Percentiles rank a stretch among this genome's conserved stretches.
Evolutionary conservation across 306 rosid genomes (phyloP).

Genomic region (Pterocarpus macrocarpus): DNA sequence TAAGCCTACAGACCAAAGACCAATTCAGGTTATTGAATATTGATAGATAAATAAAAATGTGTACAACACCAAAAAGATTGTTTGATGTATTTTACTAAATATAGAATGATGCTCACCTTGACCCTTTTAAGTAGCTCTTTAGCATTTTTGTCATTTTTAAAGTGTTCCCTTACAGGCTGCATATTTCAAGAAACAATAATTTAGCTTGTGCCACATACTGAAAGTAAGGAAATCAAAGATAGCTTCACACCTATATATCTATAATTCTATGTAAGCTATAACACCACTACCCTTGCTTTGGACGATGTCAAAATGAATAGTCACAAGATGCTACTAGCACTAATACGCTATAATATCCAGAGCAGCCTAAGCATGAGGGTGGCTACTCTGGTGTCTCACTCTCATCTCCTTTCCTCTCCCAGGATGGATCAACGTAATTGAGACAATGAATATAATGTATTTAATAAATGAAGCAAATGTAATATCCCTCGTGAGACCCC

Average conservation of each 20-base stretch:
- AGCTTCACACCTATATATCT: not conserved
- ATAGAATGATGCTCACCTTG: slow-evolving; percentile 61
- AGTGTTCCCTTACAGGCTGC: slow-evolving; percentile 88
- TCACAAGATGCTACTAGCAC: not conserved
- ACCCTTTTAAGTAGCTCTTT: slow-evolving; percentile 75
- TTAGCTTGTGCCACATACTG: slow-evolving; percentile 17
- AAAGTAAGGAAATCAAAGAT: slow-evolving; percentile 13
- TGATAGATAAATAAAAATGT: not conserved
- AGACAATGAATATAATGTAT: slow-evolving; percentile 4
- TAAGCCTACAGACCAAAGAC: slow-evolving; percentile 50
- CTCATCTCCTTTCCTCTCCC: too few species aligned
- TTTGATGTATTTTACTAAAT: not conserved
- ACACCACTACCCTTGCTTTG: not conserved
- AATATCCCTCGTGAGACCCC: too few species aligned
- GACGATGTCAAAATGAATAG: not conserved
- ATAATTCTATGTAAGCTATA: not conserved
- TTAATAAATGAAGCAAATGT: not conserved
- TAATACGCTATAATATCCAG: not conserved
- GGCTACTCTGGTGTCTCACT: not conserved
- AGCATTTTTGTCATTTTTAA: slow-evolving; percentile 73
- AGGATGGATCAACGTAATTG: too few species aligned
- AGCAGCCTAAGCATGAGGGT: not conserved
- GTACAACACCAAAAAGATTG: not conserved
- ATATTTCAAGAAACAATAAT: slow-evolving; percentile 34
- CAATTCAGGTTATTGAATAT: slow-evolving; percentile 18